Evolutionary conservation across 2,329 filamentous ascomycete genomes (phyloP).

Genomic region (Alternaria ventricosa): DNA sequence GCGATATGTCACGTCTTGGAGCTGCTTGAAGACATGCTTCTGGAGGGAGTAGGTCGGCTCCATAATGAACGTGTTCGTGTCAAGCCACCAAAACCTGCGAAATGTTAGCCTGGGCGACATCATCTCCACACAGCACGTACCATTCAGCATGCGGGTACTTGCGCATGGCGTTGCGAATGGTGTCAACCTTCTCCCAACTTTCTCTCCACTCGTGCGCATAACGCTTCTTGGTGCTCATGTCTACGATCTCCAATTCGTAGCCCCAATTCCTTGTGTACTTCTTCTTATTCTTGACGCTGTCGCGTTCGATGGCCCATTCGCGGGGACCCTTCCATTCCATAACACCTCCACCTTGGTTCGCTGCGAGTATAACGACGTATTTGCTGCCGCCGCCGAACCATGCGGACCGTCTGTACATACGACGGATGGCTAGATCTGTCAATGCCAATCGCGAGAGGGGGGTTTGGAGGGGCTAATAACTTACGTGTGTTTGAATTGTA

Average conservation of each 20-base stretch:
- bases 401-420: constrained; percentile 72
- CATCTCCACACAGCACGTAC: constrained; percentile 60
- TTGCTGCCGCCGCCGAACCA: constrained; percentile 86
- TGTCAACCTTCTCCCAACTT: constrained; percentile 99
- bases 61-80: constrained; percentile 98
- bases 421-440: constrained; percentile 59
- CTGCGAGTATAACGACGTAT: constrained; percentile 89
- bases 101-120: constrained; percentile 31
- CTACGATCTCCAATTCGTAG: constrained; percentile 93
- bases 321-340: constrained; percentile 99
- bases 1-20: constrained; percentile 79
- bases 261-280: constrained; percentile 88
- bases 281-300: constrained; percentile 94
- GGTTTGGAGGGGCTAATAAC: constrained; percentile 49
- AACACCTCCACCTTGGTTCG: constrained; percentile 93
- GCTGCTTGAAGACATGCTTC: constrained; percentile 83
- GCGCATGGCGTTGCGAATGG: constrained; percentile 82
- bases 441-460: background rate
- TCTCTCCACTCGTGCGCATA: constrained; percentile 99
- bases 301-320: constrained; percentile 97
- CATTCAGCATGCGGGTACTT: constrained; percentile 97
- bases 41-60: constrained; percentile 91
- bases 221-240: constrained; percentile 98
- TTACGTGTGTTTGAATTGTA: constrained; percentile 74
- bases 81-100: constrained; percentile 99